Conservation (phyloP, 2,329 filamentous ascomycete species). For the Aspergillus sp. region DNA sequence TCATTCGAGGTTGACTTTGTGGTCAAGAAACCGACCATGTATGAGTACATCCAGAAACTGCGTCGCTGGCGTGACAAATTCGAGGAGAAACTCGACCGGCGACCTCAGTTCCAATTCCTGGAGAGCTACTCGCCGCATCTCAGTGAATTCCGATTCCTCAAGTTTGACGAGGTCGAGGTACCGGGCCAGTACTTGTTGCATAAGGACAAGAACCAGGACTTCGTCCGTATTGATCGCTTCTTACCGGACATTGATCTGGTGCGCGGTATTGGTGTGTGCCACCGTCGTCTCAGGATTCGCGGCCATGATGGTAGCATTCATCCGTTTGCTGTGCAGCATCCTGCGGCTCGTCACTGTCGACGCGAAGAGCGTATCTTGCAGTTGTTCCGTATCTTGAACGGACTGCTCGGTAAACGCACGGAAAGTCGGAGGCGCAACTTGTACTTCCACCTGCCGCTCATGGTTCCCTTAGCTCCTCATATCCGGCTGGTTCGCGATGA, state of each 20-base stretch:
- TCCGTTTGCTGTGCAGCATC: constrained; percentile 92
- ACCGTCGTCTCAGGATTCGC: constrained; percentile 88
- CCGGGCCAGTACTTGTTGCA: constrained; percentile 95
- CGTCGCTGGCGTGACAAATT: constrained; percentile 96
- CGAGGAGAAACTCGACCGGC: constrained; percentile 90
- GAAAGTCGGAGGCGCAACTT: constrained; percentile 89
- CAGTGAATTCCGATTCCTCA: constrained; percentile 94
- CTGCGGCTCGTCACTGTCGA: constrained; percentile 82
- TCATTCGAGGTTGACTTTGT: constrained; percentile 99
- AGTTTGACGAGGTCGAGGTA: constrained; percentile 97
- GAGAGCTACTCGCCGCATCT: constrained; percentile 85
- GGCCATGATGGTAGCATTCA: constrained; percentile 97
- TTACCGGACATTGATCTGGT: constrained; percentile 90
- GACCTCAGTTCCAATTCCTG: constrained; percentile 64
- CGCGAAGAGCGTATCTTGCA: constrained; percentile 93
- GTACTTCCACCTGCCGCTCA: constrained; percentile 91
- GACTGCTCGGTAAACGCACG: constrained; percentile 83
- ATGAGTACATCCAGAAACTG: constrained; percentile 95
- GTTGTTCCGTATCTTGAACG: constrained; percentile 95
- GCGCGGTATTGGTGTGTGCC: constrained; percentile 81
- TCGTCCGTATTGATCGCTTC: constrained; percentile 95
- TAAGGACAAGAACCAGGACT: constrained; percentile 98
- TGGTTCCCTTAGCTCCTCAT: constrained; percentile 90
- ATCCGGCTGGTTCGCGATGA: constrained; percentile 96
- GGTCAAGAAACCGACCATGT: constrained; percentile 89